Base-by-base conservation (phyloP, 2,329 filamentous ascomycete species). In the Pyrenophora tritici-repentis region DNA sequence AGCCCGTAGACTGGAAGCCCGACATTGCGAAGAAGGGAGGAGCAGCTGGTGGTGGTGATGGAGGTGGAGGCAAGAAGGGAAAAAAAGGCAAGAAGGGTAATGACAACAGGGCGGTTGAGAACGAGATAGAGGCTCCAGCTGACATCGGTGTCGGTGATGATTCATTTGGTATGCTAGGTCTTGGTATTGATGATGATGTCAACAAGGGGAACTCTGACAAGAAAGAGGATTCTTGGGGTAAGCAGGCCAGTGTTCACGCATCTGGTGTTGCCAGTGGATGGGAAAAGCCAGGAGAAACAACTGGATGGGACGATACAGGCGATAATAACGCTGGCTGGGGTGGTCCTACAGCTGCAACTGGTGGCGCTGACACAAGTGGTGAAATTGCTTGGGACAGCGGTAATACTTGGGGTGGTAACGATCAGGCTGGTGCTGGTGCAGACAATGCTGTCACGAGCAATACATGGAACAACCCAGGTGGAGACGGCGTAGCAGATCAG, bases 1-100 rank as follows among this genome's bases (percentile, higher is more conserved):
- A 71, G 20, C 65, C 70, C 2, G 50, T 53, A 1, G 67, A 61
- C 20, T 61, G 56, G 52, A 57, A 51, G 14, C 42, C 53, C 0
- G 50, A 57, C 14, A 52, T 46, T 20, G 18, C 18, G 18, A 20
- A 20, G 32, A 37, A 48, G 26, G 48, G 49, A 26, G 56, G 60
- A 16, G 44, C 47, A 31, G 18, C 5, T 20, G 57, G 59, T 16
- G 64, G 65, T 24, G 51, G 35, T 32, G 50, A 39, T 20, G 56
- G 32, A 13, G 42, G 31, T 6, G 42, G n/a, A 9, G 48, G 47
- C 35, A 56, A 46, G 47, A 55, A 58, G 29, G 47, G 22, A 35
- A 51, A 35, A 32, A 56, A 52, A 22, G 52, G 57, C 22, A 50
- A 56, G 26, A 56, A 53, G 10, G 59, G 68, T 34, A 55, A 58